These are phyloP conservation scores for Exsudoporus frostii DNA, from an alignment of 768 basidiomycete genomes.

Conservation along the genomic window DNA sequence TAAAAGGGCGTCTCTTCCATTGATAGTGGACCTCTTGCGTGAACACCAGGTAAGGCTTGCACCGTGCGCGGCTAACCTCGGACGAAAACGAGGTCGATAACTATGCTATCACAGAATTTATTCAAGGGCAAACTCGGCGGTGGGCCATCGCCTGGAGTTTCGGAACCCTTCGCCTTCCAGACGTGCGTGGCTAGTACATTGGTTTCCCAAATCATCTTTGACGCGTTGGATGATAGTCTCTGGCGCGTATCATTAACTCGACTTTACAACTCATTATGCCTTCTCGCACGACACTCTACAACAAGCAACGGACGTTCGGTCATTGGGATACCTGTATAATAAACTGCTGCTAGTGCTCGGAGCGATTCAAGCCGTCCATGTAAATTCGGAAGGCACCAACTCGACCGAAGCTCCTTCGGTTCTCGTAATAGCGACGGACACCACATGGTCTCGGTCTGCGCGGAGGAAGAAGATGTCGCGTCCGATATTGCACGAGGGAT, in stretches of 20 bases:
- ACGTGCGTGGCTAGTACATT: constrained; percentile 54
- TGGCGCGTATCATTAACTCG: constrained; percentile 38
- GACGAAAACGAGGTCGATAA: constrained; percentile 62
- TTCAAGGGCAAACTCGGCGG: constrained; percentile 85
- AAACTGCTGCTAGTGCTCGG: constrained; percentile 33
- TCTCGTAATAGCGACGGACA: constrained; percentile 30
- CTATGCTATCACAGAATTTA: constrained; percentile 80
- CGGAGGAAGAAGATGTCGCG: constrained; percentile 43
- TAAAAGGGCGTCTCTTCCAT: constrained; percentile 69
- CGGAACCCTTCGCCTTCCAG: constrained; percentile 58
- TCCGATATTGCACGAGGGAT: neutral
- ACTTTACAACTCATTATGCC: constrained; percentile 55
- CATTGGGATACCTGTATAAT: constrained; percentile 9
- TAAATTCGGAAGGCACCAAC: neutral
- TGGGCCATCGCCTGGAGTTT: constrained; percentile 94
- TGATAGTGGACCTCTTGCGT: constrained; percentile 57
- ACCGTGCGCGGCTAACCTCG: neutral
- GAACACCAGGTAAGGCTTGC: constrained; percentile 37
- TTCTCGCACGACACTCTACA: constrained; percentile 51
- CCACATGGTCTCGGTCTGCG: constrained; percentile 71
- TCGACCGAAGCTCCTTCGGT: constrained; percentile 8
- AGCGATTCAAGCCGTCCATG: constrained; percentile 30
- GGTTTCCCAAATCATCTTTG: constrained; percentile 16
- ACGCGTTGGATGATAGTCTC: constrained; percentile 28
- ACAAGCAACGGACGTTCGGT: constrained; percentile 21